Evolutionary conservation across 768 basidiomycete genomes (phyloP), one percentile per base, ranked within the genome.

Genomic region (Russula earlei): DNA sequence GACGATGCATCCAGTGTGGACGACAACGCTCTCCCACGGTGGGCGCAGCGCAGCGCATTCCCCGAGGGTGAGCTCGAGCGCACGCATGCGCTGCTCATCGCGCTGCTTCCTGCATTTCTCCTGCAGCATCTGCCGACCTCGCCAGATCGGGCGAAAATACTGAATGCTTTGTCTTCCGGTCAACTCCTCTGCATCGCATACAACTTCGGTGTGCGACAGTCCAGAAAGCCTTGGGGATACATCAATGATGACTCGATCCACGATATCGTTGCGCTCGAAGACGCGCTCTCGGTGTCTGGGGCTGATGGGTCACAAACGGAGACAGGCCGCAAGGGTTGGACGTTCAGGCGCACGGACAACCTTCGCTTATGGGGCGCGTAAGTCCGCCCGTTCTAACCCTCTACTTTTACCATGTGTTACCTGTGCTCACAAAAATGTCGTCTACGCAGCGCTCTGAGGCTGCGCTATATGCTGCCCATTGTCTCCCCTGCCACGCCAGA

Each of bases 211-310:
- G 85, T 94, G 0, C 80, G 92, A 24, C 79, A 81, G 56, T 91
- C 89, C 8, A 81, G 80, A 45, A 81, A 85, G 61, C 88, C 89
- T 0, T 95, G 91, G 90, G 92, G 91, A 0, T 94, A 84, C 68
- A 85, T 94, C 54, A 86, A 78, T 58, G 70, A 76, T 42, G 82
- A 85, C 54, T 79, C 82, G 2, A 81, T 95, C 17, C 92, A 94
- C 63, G 88, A 91, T 64, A 82, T 94, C 44, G 68, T 82, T 19
- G 73, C 77, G 3, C 77, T 90, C 15, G 87, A 89, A 65, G 71
- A 70, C 52, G 74, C 76, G 0, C 72, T 72, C 7, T 67, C 70
- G 12, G 68, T 66, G 20, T 63, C 61, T 0, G 64, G 62, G 24
- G 72, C 65, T 4, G 72, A 74, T 41, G 68, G 64, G 12, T 37